Conservation (phyloP, 768 basidiomycete genomes). For the Trametes gibbosa region DNA sequence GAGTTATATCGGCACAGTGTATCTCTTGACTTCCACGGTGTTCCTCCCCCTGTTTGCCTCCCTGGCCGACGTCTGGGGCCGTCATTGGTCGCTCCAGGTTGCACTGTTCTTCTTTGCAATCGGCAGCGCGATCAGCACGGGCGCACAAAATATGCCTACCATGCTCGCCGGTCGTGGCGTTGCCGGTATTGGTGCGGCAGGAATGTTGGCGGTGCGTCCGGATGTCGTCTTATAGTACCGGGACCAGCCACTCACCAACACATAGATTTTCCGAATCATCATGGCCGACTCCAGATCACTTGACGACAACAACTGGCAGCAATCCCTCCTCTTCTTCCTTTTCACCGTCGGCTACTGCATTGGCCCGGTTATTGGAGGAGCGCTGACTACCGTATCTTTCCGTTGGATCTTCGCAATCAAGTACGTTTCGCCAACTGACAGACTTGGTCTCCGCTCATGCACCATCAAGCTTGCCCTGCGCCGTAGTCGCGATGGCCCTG, state of each 20-base stretch:
- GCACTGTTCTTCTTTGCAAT: conserved; percentile 44
- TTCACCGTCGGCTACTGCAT: conserved; percentile 42
- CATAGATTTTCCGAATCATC: conserved; percentile 42
- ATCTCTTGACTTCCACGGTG: conserved; percentile 50
- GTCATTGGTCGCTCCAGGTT: conserved; percentile 45
- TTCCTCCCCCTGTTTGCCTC: conserved; percentile 52
- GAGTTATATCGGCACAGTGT: conserved; percentile 49
- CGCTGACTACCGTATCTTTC: conserved; percentile 38
- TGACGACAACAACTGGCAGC: conserved; percentile 42
- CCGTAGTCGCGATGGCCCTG: conserved; percentile 35
- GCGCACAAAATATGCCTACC: conserved; percentile 43
- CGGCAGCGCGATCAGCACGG: conserved; percentile 48
- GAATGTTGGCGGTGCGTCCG: conserved; percentile 38
- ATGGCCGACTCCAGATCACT: conserved; percentile 43
- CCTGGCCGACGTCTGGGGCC: conserved; percentile 49
- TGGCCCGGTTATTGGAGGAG: conserved; percentile 47
- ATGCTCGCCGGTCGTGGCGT: conserved; percentile 47
- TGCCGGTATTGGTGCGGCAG: conserved; percentile 49
- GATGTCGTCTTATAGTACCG: neutral
- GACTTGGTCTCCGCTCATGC: neutral
- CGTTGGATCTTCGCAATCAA: conserved; percentile 59
- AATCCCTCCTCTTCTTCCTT: conserved; percentile 40
- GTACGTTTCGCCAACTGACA: conserved; percentile 27
- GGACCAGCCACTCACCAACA: conserved; percentile 11
- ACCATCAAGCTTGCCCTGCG: conserved; percentile 39